Evolutionary conservation across 1,284 basidiomycete species (phyloP), one percentile per base, ranked within the genome.

Genomic region (Xerocomus minutiporus): DNA sequence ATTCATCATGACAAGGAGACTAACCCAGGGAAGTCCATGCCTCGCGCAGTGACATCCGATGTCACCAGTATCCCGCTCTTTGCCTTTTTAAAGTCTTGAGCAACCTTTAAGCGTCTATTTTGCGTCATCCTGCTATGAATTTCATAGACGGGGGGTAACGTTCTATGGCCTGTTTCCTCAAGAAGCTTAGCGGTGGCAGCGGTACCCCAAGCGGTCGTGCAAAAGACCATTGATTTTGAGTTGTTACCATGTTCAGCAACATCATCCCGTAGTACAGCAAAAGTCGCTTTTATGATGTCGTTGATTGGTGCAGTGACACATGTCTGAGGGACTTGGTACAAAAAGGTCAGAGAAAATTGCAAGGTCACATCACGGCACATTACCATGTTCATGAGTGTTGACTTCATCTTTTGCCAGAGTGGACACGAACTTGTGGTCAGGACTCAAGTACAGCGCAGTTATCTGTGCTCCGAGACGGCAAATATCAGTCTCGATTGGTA

Each of bases 21-120:
- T 80, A 35, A 93, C 79, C 58, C 91, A 67, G 61, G 91, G 81
- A 69, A 94, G 71, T 94, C 91, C 75, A 92, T 91, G 59, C 92
- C 92, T 50, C 93, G 82, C 1, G 93, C 93, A 29, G 92, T 93
- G 31, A 97, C 89, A 67, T 97, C 93, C 1, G 93, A 95, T 32
- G 93, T 91, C 52, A 95, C 83, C 25, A 96, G 77, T 41, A 79
- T 64, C 3, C 75, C 86, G 0, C 67, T 72, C 25, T 61, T 64
- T 29, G 66, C 74, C 6, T 68, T 66, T 48, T 75, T 77, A 69
- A 87, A 88, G 26, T 67, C 63, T 38, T 81, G 76, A 1, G 79
- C 76, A 4, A 78, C 74, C 47, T 72, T 73, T 8, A 67, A 73
- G 8, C 84, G 74, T 26, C 66, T 67, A 17, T 63, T 45, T 59